Base-by-base conservation (phyloP, 441 rosid genomes). In the Capsella rubella region DNA sequence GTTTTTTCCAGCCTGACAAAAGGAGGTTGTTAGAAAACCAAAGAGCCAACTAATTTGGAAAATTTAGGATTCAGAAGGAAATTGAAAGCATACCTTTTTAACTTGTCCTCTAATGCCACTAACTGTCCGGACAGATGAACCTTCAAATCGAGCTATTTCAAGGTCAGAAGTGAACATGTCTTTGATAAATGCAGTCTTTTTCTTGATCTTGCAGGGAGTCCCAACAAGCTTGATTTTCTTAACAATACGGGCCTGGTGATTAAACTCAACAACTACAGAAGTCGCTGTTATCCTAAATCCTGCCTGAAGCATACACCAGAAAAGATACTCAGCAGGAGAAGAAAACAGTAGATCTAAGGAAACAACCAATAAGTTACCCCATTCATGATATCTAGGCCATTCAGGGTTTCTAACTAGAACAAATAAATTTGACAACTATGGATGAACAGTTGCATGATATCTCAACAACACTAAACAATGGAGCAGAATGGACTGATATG, bases 161-260 rank as follows among this genome's bases (percentile, higher is more conserved):
- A 95, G 96, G 83, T 95, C 96, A 28, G 99, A 88, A 54, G 96
- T 95, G 80, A 95, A 92, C 96, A 95, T 92, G 79, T 89, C 87
- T 70, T 83, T 88, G 52, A 91, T 85, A 56, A 92, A 84, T 10
- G 99, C 98, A n/a, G 96, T 95, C 80, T 90, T 95, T 83, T 88
- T 95, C 83, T 85, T 86, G 64, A 95, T 92, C 83, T 85, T 95
- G 85, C 89, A 88, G 34, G 99, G 99, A 78, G 90, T 67, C 72
- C 99, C 98, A 43, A 88, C 94, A 79, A 95, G 65, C 82, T 95
- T 95, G 67, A 90, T 79, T 85, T 92, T 95, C 87, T 95, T 90
- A 67, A 78, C 78, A 74, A 92, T 88, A 67, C 72, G 86, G 29
- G 88, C 82, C 32, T 86, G 90, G 80, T 95, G 99, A 81, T 90